Percentiles rank a stretch among this genome's conserved stretches.
Conservation (phyloP, 1,139 yeast genomes). For the Blastobotrys persicus region DNA sequence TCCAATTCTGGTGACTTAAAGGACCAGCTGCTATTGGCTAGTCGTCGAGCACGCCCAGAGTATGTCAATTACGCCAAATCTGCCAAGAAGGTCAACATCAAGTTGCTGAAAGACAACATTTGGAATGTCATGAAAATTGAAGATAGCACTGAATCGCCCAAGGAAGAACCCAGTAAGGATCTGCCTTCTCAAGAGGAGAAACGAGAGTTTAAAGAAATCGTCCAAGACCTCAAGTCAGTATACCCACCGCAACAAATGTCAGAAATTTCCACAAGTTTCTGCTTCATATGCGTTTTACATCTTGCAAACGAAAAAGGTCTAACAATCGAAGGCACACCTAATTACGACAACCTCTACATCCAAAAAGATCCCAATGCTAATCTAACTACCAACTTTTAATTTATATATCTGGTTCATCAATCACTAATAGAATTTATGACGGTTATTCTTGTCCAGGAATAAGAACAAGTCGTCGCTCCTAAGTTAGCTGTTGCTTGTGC, state of each 20-base stretch:
- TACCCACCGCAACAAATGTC: slow-evolving; percentile 39
- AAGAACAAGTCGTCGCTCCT: no score
- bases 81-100: slow-evolving; percentile 84
- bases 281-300: slow-evolving; percentile 80
- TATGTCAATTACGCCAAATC: slow-evolving; percentile 72
- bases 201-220: slow-evolving; percentile 46
- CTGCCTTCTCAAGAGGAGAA: neutral
- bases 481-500: no score
- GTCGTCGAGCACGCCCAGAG: slow-evolving; percentile 47
- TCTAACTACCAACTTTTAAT: slow-evolving; percentile 5
- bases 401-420: neutral
- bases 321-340: slow-evolving; percentile 54
- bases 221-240: slow-evolving; percentile 37
- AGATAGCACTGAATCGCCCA: slow-evolving; percentile 1
- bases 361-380: slow-evolving; percentile 29
- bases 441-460: neutral
- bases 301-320: slow-evolving; percentile 88
- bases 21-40: slow-evolving; percentile 19
- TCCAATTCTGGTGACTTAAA: slow-evolving; percentile 13
- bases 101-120: slow-evolving; percentile 71
- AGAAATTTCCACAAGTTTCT: slow-evolving; percentile 83
- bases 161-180: slow-evolving; percentile 10
- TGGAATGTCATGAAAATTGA: slow-evolving; percentile 55
- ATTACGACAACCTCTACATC: slow-evolving; percentile 57
- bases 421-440: neutral